A percentile compares a stretch with the other conserved stretches of the same genome.
Evolutionary conservation across 345 rosid genomes (phyloP).

Genomic region (Pugionium dolabratum): DNA sequence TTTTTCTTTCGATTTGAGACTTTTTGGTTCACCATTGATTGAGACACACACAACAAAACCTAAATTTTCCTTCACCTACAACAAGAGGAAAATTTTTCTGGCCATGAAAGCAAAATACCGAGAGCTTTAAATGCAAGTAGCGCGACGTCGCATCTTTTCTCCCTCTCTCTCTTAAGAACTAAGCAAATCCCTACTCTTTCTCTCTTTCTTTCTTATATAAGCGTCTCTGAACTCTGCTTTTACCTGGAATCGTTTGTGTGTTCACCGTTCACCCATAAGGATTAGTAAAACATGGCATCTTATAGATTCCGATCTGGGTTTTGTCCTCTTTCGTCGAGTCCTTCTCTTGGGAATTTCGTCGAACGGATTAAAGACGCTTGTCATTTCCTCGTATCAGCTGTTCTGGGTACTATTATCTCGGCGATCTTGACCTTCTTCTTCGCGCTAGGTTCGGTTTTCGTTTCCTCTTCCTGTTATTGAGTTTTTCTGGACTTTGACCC

Average conservation of each 20-base stretch:
- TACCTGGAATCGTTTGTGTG: slow-evolving; percentile 26
- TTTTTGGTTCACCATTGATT: slow-evolving; percentile 19
- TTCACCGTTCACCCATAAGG: background rate
- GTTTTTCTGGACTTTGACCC: background rate
- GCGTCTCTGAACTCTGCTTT: slow-evolving; percentile 31
- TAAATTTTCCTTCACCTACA: slow-evolving; percentile 29
- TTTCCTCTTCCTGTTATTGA: background rate
- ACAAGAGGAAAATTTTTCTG: slow-evolving; percentile 12
- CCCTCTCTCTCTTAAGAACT: slow-evolving; percentile 39
- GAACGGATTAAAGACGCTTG: slow-evolving; percentile 63
- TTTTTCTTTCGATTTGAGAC: background rate
- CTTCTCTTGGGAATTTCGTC: slow-evolving; percentile 52
- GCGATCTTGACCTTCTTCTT: slow-evolving; percentile 97
- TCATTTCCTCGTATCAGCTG: slow-evolving; percentile 71
- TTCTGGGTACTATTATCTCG: slow-evolving; percentile 79
- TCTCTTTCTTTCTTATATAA: slow-evolving; percentile 24
- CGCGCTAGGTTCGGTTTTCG: slow-evolving; percentile 71
- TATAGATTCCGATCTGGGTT: slow-evolving; percentile 50
- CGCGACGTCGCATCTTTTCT: slow-evolving; percentile 39
- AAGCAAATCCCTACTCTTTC: slow-evolving; percentile 37
- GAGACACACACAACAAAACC: slow-evolving; percentile 3
- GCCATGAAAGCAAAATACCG: slow-evolving; percentile 28
- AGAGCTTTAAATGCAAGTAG: slow-evolving; percentile 62
- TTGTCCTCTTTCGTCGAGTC: slow-evolving; percentile 42
- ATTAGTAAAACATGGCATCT: slow-evolving; percentile 11